A percentile compares a stretch with the other conserved stretches of the same genome.
These are phyloP conservation scores for Ophiostoma angusticollis DNA, from an alignment of 2,329 filamentous ascomycete genomes.

Conservation along the genomic window DNA sequence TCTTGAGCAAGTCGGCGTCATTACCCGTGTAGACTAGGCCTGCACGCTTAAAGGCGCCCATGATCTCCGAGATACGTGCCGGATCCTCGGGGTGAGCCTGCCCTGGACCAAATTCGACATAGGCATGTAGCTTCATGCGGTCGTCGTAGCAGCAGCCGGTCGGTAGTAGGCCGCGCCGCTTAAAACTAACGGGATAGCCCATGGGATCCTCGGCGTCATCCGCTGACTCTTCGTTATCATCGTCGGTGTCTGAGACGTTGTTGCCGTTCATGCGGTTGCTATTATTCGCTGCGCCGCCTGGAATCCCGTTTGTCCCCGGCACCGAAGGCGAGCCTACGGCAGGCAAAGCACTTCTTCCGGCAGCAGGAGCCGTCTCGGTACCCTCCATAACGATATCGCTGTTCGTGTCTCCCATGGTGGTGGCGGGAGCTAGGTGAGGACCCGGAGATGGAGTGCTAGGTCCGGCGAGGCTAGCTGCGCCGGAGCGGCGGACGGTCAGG, in stretches of 20 bases:
- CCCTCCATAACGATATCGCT: conserved; percentile 16
- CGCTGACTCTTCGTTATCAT: conserved; percentile 23
- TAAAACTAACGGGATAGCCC: conserved; percentile 22
- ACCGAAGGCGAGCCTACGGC: not conserved
- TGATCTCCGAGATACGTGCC: conserved; percentile 82
- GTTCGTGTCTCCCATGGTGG: conserved; percentile 9
- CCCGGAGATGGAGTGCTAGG: too few species aligned
- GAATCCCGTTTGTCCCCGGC: not conserved
- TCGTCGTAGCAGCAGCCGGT: conserved; percentile 83
- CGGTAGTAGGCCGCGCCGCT: conserved; percentile 40
- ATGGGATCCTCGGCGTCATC: conserved; percentile 17
- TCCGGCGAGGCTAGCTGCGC: too few species aligned
- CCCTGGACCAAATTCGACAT: conserved; percentile 58
- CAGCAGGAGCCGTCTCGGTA: conserved; percentile 1
- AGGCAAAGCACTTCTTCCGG: too few species aligned
- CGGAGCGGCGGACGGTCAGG: too few species aligned
- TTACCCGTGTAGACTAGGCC: conserved; percentile 59
- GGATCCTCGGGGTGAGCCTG: conserved; percentile 93
- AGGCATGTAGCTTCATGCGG: conserved; percentile 90
- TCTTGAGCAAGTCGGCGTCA: conserved; percentile 38
- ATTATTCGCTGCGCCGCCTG: not conserved
- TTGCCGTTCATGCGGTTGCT: not conserved
- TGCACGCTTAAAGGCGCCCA: conserved; percentile 70
- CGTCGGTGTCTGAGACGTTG: conserved; percentile 29
- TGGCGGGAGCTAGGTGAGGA: not conserved